Percentiles rank a stretch among this genome's conserved stretches.
Evolutionary conservation across 2,329 filamentous ascomycete species (phyloP).

Genomic region (Colletotrichum sp.): DNA sequence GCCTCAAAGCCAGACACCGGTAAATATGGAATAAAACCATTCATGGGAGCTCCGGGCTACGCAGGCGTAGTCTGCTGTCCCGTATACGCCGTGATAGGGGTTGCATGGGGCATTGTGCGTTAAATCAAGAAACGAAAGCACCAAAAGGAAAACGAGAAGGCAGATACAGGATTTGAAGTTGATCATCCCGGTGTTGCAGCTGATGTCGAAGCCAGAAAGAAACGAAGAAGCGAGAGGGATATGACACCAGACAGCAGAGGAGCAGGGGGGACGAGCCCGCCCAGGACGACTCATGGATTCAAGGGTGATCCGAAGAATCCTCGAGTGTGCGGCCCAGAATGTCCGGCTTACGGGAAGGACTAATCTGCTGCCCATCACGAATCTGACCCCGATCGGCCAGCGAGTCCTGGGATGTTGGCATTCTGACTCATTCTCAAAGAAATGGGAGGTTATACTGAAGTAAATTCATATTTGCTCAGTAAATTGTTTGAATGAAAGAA

Average conservation of each 20-base stretch:
- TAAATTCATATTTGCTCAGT: not conserved
- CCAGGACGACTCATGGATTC: not conserved
- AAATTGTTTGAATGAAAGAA: not conserved
- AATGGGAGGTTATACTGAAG: not conserved
- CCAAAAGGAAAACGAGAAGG: not conserved
- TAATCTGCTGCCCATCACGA: not conserved
- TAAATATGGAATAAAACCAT: not conserved
- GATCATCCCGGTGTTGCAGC: not conserved
- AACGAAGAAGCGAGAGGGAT: not conserved
- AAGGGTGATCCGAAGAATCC: not conserved
- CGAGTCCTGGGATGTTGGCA: not conserved
- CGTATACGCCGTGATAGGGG: not conserved
- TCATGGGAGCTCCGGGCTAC: not conserved
- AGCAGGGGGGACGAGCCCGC: not conserved
- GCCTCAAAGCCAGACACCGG: not conserved
- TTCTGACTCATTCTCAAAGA: not conserved
- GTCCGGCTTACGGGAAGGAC: not conserved
- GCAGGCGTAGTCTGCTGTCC: not conserved
- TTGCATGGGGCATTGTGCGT: not conserved
- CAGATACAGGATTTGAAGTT: not conserved
- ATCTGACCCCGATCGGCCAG: not conserved
- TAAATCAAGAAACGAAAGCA: not conserved
- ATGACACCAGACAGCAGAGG: not conserved
- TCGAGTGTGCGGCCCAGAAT: not conserved
- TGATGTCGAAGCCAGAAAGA: not conserved